Percentiles rank a stretch among this genome's conserved stretches.
These are phyloP conservation scores for Paecilomyces sp. DNA, from an alignment of 2,329 filamentous ascomycete genomes.

Conservation along the genomic window DNA sequence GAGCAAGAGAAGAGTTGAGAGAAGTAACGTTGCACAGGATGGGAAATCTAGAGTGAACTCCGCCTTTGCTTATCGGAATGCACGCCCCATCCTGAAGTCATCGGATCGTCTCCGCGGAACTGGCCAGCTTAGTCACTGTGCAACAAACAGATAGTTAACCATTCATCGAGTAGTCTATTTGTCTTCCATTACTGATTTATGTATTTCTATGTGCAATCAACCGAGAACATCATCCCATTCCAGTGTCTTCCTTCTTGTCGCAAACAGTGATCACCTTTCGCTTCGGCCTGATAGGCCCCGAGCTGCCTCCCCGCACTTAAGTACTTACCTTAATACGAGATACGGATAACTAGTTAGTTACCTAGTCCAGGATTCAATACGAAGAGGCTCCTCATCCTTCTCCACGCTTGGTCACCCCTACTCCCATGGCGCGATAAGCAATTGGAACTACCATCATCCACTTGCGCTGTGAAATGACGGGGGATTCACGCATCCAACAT, in stretches of 20 bases:
- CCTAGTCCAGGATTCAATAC: not conserved
- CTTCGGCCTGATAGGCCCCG: not conserved
- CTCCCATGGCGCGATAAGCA: not conserved
- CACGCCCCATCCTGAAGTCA: not conserved
- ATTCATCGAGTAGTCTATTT: too few relatives aligned
- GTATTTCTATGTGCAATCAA: not conserved
- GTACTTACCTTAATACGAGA: too few relatives aligned
- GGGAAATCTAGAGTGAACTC: not conserved
- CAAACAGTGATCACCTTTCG: not conserved
- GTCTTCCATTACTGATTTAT: too few relatives aligned
- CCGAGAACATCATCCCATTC: not conserved
- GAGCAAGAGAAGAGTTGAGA: not conserved
- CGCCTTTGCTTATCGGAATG: not conserved
- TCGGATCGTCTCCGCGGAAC: not conserved
- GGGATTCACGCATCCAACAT: not conserved
- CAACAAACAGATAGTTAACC: too few relatives aligned
- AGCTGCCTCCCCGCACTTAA: not conserved
- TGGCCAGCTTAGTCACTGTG: not conserved
- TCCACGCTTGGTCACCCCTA: not conserved
- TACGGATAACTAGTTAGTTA: too few relatives aligned
- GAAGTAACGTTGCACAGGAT: not conserved
- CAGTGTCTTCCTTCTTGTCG: not conserved
- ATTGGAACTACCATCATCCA: not conserved
- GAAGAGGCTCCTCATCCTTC: not conserved
- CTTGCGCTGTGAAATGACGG: not conserved